A percentile compares a stretch with the other conserved stretches of the same genome.
Conservation (phyloP, 2,329 filamentous ascomycete species). For the Fusarium sp. region DNA sequence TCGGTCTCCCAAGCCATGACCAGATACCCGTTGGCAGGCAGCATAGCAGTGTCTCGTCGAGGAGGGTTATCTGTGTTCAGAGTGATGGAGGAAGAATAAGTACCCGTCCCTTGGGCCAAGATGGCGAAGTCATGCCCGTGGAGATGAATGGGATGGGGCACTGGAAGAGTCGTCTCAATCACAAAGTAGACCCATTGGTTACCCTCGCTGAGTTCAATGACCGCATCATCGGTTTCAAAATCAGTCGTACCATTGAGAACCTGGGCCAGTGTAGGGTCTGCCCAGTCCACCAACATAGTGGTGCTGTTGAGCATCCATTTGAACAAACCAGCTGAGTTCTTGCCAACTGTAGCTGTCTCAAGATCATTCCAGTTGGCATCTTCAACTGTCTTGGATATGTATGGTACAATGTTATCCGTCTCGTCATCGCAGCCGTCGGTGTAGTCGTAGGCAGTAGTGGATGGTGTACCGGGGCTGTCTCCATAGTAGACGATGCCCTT, state of each 20-base stretch:
- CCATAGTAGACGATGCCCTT: constrained; percentile 59
- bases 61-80: constrained; percentile 53
- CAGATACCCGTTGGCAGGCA: constrained; percentile 55
- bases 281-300: constrained; percentile 10
- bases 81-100: not conserved
- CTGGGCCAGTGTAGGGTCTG: not conserved
- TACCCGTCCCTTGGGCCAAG: constrained; percentile 37
- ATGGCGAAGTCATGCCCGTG: constrained; percentile 50
- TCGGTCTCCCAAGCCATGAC: constrained; percentile 60
- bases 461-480: constrained; percentile 16
- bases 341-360: constrained; percentile 1
- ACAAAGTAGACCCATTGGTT: constrained; percentile 46
- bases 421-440: constrained; percentile 48
- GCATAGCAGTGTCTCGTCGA: constrained; percentile 61
- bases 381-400: constrained; percentile 47
- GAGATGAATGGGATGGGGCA: constrained; percentile 50
- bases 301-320: constrained; percentile 19
- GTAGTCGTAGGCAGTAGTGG: constrained; percentile 15
- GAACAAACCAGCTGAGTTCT: constrained; percentile 1
- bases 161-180: constrained; percentile 33
- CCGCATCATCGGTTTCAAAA: constrained; percentile 20
- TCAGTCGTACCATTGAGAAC: not conserved
- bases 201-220: constrained; percentile 42
- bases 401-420: constrained; percentile 47
- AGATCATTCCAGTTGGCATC: constrained; percentile 33